phyloP scores from a whole-genome alignment of 1,139 yeast genomes.

The Blastobotrys serpentis region DNA sequence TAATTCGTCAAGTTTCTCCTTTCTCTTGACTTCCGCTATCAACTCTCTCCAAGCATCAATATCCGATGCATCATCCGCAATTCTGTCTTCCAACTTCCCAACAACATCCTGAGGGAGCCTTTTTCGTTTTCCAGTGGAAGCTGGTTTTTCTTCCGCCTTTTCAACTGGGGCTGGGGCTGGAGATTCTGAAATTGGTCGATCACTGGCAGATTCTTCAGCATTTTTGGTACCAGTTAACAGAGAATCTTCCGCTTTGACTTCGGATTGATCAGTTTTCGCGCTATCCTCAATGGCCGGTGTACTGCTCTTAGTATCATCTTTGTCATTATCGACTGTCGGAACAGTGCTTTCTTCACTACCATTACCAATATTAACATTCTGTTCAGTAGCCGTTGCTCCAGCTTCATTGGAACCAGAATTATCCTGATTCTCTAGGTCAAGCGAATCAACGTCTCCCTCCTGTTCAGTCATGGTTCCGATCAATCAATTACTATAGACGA shows the following conservation, averaged over 20 bases:
- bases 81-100: slow-evolving; percentile 59
- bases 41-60: slow-evolving; percentile 57
- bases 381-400: not conserved
- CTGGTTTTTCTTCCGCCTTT: slow-evolving; percentile 1
- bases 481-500: too few species aligned
- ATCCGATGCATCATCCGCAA: slow-evolving; percentile 58
- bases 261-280: too few species aligned
- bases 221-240: not conserved
- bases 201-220: not conserved
- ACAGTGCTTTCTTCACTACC: slow-evolving; percentile 2
- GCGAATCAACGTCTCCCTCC: not conserved
- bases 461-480: not conserved
- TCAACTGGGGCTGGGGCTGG: slow-evolving; percentile 11
- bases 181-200: slow-evolving; percentile 9
- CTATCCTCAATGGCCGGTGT: too few species aligned
- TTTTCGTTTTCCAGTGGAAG: slow-evolving; percentile 28
- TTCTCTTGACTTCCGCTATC: slow-evolving; percentile 52
- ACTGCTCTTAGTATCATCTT: not conserved
- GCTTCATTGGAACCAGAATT: too few species aligned
- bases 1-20: slow-evolving; percentile 64
- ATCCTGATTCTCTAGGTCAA: not conserved
- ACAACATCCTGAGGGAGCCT: slow-evolving; percentile 47
- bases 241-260: too few species aligned
- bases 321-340: slow-evolving; percentile 2
- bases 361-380: not conserved